These are phyloP conservation scores for Capsicum pubescens DNA, from an alignment of 257 asterid species.

Conservation along the genomic window DNA sequence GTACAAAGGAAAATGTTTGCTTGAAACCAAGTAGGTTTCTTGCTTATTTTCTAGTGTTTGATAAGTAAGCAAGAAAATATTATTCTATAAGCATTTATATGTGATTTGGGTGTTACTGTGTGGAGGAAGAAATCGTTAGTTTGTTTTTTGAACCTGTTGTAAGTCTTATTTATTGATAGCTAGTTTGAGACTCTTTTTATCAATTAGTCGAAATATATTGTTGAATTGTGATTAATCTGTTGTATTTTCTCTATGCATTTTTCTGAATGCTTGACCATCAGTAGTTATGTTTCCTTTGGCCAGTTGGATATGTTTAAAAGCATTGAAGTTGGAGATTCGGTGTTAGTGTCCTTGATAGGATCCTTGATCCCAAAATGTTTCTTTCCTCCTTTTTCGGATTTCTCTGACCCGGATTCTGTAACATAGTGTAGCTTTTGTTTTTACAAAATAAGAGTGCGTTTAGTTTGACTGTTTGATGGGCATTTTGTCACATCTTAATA, in stretches of 20 bases:
- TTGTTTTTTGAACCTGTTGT: not conserved
- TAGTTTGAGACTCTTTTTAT: not conserved
- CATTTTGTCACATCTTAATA: not conserved
- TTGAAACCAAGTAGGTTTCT: not conserved
- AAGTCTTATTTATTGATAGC: not conserved
- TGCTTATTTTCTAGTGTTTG: not conserved
- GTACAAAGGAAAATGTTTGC: too few relatives aligned
- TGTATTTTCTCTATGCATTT: not conserved
- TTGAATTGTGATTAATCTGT: constrained; percentile 14
- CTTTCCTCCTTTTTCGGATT: not conserved
- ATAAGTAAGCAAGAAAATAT: not conserved
- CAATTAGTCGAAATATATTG: not conserved
- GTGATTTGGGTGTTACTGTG: not conserved
- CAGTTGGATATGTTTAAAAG: not conserved
- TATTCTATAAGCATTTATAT: not conserved
- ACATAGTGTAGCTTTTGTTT: not conserved
- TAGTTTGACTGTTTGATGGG: not conserved
- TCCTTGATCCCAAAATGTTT: not conserved
- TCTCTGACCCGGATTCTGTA: not conserved
- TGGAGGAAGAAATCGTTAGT: not conserved
- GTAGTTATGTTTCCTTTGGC: not conserved
- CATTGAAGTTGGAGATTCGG: constrained; percentile 8
- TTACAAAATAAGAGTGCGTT: not conserved
- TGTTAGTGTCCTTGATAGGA: not conserved
- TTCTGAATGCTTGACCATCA: not conserved